Conservation (phyloP, 768 basidiomycete species). For the Lactarius tabidus region DNA sequence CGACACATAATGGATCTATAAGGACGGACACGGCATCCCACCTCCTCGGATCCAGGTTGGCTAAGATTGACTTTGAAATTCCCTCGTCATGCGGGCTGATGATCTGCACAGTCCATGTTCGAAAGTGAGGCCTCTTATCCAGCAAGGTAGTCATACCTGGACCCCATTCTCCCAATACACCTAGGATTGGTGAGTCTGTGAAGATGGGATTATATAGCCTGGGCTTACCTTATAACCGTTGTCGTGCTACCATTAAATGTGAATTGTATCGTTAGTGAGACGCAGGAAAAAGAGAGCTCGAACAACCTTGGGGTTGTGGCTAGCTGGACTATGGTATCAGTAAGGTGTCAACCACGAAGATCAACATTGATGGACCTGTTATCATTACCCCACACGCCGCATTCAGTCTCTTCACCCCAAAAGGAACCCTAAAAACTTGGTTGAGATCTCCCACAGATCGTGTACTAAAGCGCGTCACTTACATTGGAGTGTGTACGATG, state of each 20-base stretch:
- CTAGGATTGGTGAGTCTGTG: slow-evolving; percentile 35
- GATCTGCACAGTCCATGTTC: slow-evolving; percentile 47
- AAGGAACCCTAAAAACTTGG: slow-evolving; percentile 62
- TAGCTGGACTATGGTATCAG: slow-evolving; percentile 43
- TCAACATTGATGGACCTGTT: slow-evolving; percentile 48
- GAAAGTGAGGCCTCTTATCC: neutral
- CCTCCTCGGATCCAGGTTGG: slow-evolving; percentile 52
- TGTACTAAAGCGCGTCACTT: slow-evolving; percentile 27
- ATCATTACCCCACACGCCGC: slow-evolving; percentile 90
- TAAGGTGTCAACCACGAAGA: neutral
- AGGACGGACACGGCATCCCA: slow-evolving; percentile 39
- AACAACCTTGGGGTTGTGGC: slow-evolving; percentile 81
- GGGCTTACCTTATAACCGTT: slow-evolving; percentile 77
- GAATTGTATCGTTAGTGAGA: neutral
- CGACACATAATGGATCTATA: slow-evolving; percentile 45
- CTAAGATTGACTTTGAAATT: slow-evolving; percentile 62
- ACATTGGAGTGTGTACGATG: slow-evolving; percentile 81
- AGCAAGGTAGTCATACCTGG: slow-evolving; percentile 45
- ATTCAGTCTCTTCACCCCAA: slow-evolving; percentile 57
- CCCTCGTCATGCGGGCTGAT: slow-evolving; percentile 79
- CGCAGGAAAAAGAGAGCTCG: neutral
- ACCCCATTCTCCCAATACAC: slow-evolving; percentile 90
- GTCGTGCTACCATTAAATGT: slow-evolving; percentile 51
- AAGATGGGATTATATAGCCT: slow-evolving; percentile 5
- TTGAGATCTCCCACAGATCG: neutral